phyloP scores from a whole-genome alignment of 257 asterid species.

The Solanum paucissectum region DNA sequence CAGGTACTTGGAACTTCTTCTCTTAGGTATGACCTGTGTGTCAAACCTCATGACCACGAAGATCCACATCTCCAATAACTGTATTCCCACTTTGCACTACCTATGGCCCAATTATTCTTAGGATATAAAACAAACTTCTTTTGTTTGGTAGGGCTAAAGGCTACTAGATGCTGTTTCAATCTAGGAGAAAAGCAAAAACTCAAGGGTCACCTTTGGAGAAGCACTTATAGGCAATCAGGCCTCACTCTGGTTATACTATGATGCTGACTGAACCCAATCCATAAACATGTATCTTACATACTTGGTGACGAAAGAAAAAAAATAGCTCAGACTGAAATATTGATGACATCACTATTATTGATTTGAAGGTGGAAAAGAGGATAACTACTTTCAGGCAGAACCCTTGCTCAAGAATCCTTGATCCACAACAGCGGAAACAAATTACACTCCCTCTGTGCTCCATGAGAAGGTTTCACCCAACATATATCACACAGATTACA shows the following conservation, averaged over 20 bases:
- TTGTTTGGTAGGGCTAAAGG: background rate
- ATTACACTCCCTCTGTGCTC: background rate
- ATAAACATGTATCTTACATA: background rate
- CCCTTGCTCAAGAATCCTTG: background rate
- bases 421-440: background rate
- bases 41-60: background rate
- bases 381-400: background rate
- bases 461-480: background rate
- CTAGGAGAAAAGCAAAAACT: background rate
- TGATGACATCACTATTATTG: background rate
- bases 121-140: background rate
- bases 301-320: background rate
- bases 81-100: background rate
- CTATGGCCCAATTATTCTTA: background rate
- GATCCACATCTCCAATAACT: background rate
- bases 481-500: background rate
- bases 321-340: background rate
- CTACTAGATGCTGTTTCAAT: background rate
- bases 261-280: background rate
- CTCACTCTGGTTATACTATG: background rate
- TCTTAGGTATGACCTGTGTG: background rate
- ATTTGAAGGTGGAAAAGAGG: background rate
- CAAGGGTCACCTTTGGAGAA: background rate
- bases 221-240: background rate
- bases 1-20: background rate